These are phyloP conservation scores for Penicillium steckii DNA, from an alignment of 495 filamentous ascomycete genomes.

Conservation along the genomic window DNA sequence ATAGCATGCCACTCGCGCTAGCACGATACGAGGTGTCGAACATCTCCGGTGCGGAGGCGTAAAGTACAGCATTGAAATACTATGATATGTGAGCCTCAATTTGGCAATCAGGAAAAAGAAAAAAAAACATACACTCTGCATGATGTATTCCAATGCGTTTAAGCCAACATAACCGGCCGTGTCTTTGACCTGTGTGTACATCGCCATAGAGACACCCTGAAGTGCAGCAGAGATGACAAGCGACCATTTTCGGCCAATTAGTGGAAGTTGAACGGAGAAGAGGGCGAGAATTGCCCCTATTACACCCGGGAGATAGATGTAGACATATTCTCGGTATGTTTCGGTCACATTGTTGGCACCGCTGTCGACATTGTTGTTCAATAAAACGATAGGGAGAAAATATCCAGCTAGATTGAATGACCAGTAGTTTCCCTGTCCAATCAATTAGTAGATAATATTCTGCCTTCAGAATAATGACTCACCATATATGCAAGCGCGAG, in stretches of 20 bases:
- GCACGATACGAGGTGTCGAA: conserved; percentile 12
- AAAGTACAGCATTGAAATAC: conserved; percentile 10
- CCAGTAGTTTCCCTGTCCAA: conserved; percentile 17
- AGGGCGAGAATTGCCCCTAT: conserved; percentile 40
- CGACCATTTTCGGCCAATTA: conserved; percentile 34
- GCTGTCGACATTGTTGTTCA: conserved; percentile 31
- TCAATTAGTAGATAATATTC: neutral
- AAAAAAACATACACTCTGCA: conserved; percentile 6
- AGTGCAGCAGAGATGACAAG: conserved; percentile 22
- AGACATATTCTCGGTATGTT: conserved; percentile 42
- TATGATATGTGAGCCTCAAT: neutral
- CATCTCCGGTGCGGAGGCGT: conserved; percentile 10
- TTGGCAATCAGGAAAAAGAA: neutral
- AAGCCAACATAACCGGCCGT: conserved; percentile 13
- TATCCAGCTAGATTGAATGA: conserved; percentile 25
- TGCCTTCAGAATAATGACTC: neutral
- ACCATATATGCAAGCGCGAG: conserved; percentile 16
- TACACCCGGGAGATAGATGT: conserved; percentile 45
- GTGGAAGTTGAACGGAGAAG: conserved; percentile 32
- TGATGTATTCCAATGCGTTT: conserved; percentile 15
- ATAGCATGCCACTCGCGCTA: conserved; percentile 13
- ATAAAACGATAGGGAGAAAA: conserved; percentile 40
- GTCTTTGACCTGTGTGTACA: conserved; percentile 17
- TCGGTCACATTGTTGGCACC: conserved; percentile 16
- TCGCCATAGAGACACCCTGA: conserved; percentile 15